phyloP scores from a whole-genome alignment of 306 rosid genomes.

The Fagus crenata region DNA sequence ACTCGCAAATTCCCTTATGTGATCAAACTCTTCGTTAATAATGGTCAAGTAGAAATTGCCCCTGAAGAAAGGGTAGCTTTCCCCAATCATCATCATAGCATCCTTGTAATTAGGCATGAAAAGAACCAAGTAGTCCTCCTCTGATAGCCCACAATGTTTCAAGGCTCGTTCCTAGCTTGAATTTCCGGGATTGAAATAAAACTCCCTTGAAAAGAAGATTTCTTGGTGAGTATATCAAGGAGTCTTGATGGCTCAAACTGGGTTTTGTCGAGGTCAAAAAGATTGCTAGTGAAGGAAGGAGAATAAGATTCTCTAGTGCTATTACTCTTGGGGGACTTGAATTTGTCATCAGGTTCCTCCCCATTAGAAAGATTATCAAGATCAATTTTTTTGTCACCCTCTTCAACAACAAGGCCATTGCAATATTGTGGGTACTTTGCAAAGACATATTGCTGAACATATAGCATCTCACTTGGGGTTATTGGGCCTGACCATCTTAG shows the following conservation, averaged over 20 bases:
- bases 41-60: slow-evolving; percentile 70
- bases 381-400: slow-evolving; percentile 41
- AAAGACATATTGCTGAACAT: slow-evolving; percentile 74
- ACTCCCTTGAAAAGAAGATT: slow-evolving; percentile 72
- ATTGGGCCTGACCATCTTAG: slow-evolving; percentile 92
- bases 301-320: slow-evolving; percentile 48
- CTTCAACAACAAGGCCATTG: slow-evolving; percentile 54
- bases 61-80: slow-evolving; percentile 71
- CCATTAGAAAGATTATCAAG: slow-evolving; percentile 50
- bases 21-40: slow-evolving; percentile 49
- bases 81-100: slow-evolving; percentile 75
- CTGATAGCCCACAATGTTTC: slow-evolving; percentile 75
- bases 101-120: slow-evolving; percentile 64
- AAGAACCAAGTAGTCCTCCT: slow-evolving; percentile 71
- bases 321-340: slow-evolving; percentile 57
- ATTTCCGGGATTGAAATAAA: slow-evolving; percentile 80
- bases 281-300: slow-evolving; percentile 56
- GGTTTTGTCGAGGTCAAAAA: slow-evolving; percentile 61
- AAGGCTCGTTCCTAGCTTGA: slow-evolving; percentile 64
- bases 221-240: slow-evolving; percentile 66
- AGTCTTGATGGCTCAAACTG: slow-evolving; percentile 79
- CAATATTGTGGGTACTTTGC: slow-evolving; percentile 82
- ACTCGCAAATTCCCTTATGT: slow-evolving; percentile 59
- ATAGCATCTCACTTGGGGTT: slow-evolving; percentile 75
- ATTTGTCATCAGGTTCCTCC: slow-evolving; percentile 59